These are phyloP conservation scores for Aspergillus proliferans DNA, from an alignment of 2,329 filamentous ascomycete genomes.

Conservation along the genomic window DNA sequence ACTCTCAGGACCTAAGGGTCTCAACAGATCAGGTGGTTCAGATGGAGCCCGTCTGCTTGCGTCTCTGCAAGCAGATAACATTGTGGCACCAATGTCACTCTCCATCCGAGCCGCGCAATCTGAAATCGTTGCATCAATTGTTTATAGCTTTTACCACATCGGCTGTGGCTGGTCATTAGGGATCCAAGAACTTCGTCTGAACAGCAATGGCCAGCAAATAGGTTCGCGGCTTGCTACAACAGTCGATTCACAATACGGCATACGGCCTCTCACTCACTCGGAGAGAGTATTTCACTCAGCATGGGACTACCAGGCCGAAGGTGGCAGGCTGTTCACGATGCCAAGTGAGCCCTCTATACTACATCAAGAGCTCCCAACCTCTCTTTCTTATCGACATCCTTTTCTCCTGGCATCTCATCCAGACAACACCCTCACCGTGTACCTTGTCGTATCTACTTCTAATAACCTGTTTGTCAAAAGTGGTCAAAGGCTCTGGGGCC, in stretches of 20 bases:
- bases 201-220: conserved; percentile 38
- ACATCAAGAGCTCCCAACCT: conserved; percentile 49
- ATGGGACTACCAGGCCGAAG: conserved; percentile 18
- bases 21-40: conserved; percentile 4
- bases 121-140: conserved; percentile 72
- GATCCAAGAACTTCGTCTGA: conserved; percentile 81
- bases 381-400: conserved; percentile 69
- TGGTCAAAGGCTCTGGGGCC: conserved; percentile 77
- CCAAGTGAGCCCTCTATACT: conserved; percentile 24
- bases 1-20: conserved; percentile 4
- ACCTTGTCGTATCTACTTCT: conserved; percentile 69
- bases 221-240: conserved; percentile 35
- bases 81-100: conserved; percentile 71
- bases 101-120: conserved; percentile 64
- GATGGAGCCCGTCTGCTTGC: conserved; percentile 55
- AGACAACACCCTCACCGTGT: conserved; percentile 80
- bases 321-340: conserved; percentile 9
- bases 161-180: conserved; percentile 80
- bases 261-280: conserved; percentile 11
- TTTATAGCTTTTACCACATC: conserved; percentile 73
- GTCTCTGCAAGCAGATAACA: conserved; percentile 73
- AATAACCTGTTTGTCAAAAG: conserved; percentile 61
- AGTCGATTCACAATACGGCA: conserved; percentile 33
- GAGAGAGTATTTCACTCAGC: conserved; percentile 7
- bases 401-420: conserved; percentile 78